phyloP scores from a whole-genome alignment of 2,329 filamentous ascomycete genomes.

The Beauveria bassiana region DNA sequence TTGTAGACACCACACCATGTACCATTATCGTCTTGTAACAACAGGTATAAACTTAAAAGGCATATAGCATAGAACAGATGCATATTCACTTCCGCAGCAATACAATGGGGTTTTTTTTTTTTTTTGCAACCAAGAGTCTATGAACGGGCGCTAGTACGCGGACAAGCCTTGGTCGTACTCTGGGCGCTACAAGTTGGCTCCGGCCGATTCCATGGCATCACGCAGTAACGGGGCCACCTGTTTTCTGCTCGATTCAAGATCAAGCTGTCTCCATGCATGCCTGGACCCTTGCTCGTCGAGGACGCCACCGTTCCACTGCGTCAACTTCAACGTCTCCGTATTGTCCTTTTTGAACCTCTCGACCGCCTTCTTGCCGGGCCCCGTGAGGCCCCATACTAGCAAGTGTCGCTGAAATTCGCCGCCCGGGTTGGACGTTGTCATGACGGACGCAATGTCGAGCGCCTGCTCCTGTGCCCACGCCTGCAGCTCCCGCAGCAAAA shows the following conservation, averaged over 20 bases:
- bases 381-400: constrained; percentile 55
- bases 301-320: constrained; percentile 42
- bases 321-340: constrained; percentile 45
- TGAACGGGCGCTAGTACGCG: not conserved
- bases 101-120: not conserved
- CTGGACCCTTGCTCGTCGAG: constrained; percentile 42
- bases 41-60: not conserved
- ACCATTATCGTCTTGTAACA: not conserved
- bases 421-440: constrained; percentile 55
- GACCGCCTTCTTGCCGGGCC: constrained; percentile 40
- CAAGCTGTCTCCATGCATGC: constrained; percentile 59
- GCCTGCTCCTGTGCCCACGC: constrained; percentile 47
- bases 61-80: constrained; percentile 1
- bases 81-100: not conserved
- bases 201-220: constrained; percentile 38
- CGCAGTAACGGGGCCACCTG: constrained; percentile 62
- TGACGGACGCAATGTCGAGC: constrained; percentile 57
- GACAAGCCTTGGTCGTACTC: not conserved
- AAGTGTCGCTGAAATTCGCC: constrained; percentile 58
- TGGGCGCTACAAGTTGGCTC: constrained; percentile 12
- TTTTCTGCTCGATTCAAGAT: constrained; percentile 55
- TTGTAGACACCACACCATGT: not conserved
- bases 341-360: constrained; percentile 44
- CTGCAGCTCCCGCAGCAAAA: constrained; percentile 41
- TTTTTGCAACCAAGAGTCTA: not conserved